Evolutionary conservation across 148 eudicot genomes (phyloP).

Genomic region (Agrostemma githago): DNA sequence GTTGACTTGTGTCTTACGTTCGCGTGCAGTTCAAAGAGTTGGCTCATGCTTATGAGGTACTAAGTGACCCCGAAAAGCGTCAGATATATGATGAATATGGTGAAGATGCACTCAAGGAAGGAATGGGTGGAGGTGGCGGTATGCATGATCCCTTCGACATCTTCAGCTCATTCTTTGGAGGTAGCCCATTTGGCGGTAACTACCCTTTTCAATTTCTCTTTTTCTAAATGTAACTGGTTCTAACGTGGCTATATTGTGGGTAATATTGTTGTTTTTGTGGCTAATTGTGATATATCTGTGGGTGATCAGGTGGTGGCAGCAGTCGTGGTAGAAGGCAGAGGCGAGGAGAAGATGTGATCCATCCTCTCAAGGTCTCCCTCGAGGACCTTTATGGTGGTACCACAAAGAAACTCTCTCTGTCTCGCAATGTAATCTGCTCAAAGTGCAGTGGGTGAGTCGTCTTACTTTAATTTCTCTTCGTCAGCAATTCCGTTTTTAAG

Average conservation of each 20-base stretch:
- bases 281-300: not conserved
- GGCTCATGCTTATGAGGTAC: slow-evolving; percentile 67
- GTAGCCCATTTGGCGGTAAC: slow-evolving; percentile 59
- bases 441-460: slow-evolving; percentile 45
- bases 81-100: slow-evolving; percentile 67
- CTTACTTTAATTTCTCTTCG: not conserved
- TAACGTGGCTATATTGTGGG: not conserved
- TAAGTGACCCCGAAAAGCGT: slow-evolving; percentile 70
- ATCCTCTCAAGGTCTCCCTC: slow-evolving; percentile 66
- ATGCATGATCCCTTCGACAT: slow-evolving; percentile 69
- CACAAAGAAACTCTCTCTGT: slow-evolving; percentile 61
- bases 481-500: not conserved
- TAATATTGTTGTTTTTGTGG: not conserved
- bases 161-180: slow-evolving; percentile 59
- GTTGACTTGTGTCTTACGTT: not conserved
- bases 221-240: not conserved
- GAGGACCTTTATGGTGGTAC: slow-evolving; percentile 63
- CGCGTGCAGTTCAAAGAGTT: slow-evolving; percentile 54
- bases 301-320: slow-evolving; percentile 46
- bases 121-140: slow-evolving; percentile 74
- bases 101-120: slow-evolving; percentile 80
- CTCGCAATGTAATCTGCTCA: slow-evolving; percentile 51
- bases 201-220: not conserved
- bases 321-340: slow-evolving; percentile 66
- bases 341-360: slow-evolving; percentile 70